Evolutionary conservation across 306 rosid genomes (phyloP).

Genomic region (Trichosanthes cucumerina): DNA sequence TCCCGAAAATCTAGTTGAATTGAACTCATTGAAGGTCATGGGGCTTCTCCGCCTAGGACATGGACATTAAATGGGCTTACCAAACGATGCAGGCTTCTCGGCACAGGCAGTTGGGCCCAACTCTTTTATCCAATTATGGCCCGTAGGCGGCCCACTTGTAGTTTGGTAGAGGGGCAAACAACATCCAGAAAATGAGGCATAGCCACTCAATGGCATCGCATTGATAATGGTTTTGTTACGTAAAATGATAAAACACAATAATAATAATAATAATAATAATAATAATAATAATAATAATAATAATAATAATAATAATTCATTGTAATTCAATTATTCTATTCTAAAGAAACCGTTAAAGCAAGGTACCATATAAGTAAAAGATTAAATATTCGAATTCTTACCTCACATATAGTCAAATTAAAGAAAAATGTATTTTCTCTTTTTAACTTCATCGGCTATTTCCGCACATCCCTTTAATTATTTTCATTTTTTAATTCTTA

Average conservation of each 20-base stretch:
- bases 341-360: too few species aligned
- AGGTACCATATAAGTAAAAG: too few species aligned
- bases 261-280: not conserved
- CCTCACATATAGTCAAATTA: too few species aligned
- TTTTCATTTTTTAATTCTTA: not conserved
- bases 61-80: slow-evolving; percentile 5
- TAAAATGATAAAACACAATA: not conserved
- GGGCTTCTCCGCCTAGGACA: not conserved
- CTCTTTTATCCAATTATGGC: not conserved
- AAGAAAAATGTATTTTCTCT: too few species aligned
- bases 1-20: too few species aligned
- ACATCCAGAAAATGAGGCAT: not conserved
- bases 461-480: not conserved
- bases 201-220: not conserved
- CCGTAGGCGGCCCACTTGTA: slow-evolving; percentile 1
- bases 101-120: not conserved
- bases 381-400: too few species aligned
- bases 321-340: too few species aligned
- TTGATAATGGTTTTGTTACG: not conserved
- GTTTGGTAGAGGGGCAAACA: slow-evolving; percentile 5
- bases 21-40: too few species aligned
- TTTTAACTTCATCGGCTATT: not conserved
- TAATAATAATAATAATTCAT: too few species aligned
- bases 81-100: not conserved
- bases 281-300: too few species aligned